Percentiles rank a stretch among this genome's conserved stretches.
Conservation (phyloP, 345 rosid species). For the Ricinus communis region DNA sequence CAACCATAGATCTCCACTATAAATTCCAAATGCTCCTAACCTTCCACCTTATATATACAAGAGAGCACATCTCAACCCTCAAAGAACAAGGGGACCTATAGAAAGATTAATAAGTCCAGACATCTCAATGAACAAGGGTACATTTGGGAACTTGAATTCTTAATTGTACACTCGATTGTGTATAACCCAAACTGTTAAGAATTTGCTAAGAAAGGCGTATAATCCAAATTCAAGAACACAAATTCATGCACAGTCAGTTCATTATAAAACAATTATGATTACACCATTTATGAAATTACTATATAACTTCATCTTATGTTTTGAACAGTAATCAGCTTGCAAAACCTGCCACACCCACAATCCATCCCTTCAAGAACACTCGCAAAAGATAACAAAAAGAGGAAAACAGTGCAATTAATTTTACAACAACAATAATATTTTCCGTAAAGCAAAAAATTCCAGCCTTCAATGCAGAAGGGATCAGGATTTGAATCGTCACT, state of each 20-base stretch:
- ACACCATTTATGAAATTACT: constrained; percentile 7
- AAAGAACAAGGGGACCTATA: no score
- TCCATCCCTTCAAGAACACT: background rate
- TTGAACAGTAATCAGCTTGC: background rate
- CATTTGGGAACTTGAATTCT: background rate
- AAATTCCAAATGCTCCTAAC: background rate
- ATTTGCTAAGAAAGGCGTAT: background rate
- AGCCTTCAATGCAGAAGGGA: constrained; percentile 21
- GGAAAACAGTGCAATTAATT: background rate
- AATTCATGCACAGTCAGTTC: background rate
- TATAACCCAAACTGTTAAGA: background rate
- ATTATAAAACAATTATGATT: background rate
- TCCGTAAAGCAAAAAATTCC: constrained; percentile 10
- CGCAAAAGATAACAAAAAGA: background rate
- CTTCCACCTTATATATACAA: background rate
- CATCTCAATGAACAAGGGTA: background rate
- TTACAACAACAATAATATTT: background rate
- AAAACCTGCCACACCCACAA: constrained; percentile 4
- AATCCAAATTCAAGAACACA: background rate
- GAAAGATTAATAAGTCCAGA: background rate
- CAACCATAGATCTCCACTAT: background rate
- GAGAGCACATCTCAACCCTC: no score
- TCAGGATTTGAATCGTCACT: constrained; percentile 20
- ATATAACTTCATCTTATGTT: background rate
- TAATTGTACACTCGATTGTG: background rate